phyloP scores from a whole-genome alignment of 371 early-diverging fungal genomes.

The Capniomyces stellatus region DNA sequence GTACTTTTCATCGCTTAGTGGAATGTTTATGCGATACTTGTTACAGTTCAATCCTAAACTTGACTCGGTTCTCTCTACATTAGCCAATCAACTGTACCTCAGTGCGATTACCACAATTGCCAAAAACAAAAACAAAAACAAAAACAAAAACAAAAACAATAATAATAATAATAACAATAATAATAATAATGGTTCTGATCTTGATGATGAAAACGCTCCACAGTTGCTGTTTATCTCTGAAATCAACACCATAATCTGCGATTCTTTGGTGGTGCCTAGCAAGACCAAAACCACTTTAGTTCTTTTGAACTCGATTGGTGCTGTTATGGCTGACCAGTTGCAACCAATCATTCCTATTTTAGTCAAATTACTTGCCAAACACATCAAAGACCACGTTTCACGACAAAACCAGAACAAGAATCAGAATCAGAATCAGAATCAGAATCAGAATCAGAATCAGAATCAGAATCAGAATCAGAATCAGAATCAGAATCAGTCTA shows the following conservation, averaged over 20 bases:
- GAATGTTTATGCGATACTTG: constrained; percentile 17
- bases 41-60: constrained; percentile 17
- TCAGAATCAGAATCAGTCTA: neutral
- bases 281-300: constrained; percentile 22
- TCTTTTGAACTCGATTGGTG: constrained; percentile 9
- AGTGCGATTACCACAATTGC: constrained; percentile 13
- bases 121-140: too few species aligned
- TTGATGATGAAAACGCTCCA: constrained; percentile 6
- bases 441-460: neutral
- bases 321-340: constrained; percentile 32
- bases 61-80: constrained; percentile 13
- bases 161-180: too few species aligned
- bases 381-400: constrained; percentile 49
- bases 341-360: constrained; percentile 55
- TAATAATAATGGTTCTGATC: too few species aligned
- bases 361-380: constrained; percentile 60
- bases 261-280: constrained; percentile 25
- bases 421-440: neutral
- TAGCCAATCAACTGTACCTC: constrained; percentile 18
- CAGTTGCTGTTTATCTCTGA: constrained; percentile 8
- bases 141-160: too few species aligned
- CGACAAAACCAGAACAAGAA: neutral
- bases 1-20: constrained; percentile 14
- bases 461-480: too few species aligned
- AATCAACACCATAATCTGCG: constrained; percentile 13